These are phyloP conservation scores for Chiua virens DNA, from an alignment of 768 basidiomycete genomes.

Conservation along the genomic window DNA sequence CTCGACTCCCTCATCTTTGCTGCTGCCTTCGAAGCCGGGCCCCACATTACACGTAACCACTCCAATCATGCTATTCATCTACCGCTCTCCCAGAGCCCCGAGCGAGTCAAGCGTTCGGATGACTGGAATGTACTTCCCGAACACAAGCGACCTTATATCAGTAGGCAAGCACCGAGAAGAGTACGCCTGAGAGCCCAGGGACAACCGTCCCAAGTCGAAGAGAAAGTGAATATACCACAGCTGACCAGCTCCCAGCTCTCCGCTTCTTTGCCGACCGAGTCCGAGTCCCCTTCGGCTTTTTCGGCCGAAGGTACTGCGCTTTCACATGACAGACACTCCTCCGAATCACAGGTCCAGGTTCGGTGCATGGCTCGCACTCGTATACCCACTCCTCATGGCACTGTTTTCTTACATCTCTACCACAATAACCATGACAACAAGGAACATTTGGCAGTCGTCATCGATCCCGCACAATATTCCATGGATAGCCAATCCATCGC, in stretches of 20 bases:
- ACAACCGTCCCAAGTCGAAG: conserved; percentile 27
- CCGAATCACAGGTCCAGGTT: conserved; percentile 49
- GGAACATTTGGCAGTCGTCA: conserved; percentile 94
- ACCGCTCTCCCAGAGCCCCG: conserved; percentile 45
- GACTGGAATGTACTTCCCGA: conserved; percentile 37
- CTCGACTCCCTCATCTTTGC: conserved; percentile 81
- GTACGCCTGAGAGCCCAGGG: conserved; percentile 45
- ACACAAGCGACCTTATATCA: conserved; percentile 60
- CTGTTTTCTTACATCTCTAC: conserved; percentile 91
- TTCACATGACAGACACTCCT: neutral
- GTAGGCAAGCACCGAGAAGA: conserved; percentile 73
- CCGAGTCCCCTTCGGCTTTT: conserved; percentile 32
- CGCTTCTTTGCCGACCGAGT: conserved; percentile 38
- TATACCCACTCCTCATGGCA: conserved; percentile 94
- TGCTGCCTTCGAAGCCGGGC: conserved; percentile 70
- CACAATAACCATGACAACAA: conserved; percentile 90
- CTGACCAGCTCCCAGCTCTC: neutral
- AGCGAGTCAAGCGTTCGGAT: conserved; percentile 52
- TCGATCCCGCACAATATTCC: conserved; percentile 84
- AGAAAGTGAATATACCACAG: conserved; percentile 53
- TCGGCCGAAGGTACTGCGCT: conserved; percentile 20
- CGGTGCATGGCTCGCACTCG: conserved; percentile 97
- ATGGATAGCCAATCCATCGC: conserved; percentile 37
- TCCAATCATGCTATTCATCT: conserved; percentile 75
- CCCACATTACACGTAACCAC: conserved; percentile 82